Conservation (phyloP, 2,329 filamentous ascomycete genomes). For the Onygena corvina region DNA sequence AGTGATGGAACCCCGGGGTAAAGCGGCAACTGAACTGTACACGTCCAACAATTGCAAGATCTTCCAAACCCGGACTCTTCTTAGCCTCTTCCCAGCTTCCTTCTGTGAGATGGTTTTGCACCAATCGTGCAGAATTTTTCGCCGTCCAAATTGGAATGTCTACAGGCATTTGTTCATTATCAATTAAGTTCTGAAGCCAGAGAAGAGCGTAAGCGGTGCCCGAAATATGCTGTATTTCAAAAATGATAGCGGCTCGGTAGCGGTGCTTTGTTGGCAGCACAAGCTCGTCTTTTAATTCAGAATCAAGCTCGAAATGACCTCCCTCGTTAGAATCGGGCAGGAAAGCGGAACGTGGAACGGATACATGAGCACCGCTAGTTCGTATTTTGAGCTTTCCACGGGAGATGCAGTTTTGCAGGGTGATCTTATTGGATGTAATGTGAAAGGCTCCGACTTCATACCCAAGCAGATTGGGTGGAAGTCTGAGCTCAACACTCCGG, state of each 20-base stretch:
- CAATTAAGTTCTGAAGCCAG: conserved; percentile 76
- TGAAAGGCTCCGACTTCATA: conserved; percentile 96
- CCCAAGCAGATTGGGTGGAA: conserved; percentile 75
- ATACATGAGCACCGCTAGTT: conserved; percentile 72
- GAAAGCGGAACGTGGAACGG: conserved; percentile 53
- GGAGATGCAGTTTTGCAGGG: conserved; percentile 50
- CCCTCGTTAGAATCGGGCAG: conserved; percentile 43
- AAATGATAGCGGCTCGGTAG: conserved; percentile 78
- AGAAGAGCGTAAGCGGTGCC: conserved; percentile 65
- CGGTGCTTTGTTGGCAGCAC: conserved; percentile 80
- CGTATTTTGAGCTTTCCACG: conserved; percentile 59
- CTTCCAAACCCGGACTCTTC: conserved; percentile 56
- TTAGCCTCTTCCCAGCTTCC: conserved; percentile 51
- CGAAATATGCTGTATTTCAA: conserved; percentile 71
- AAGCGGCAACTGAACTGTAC: conserved; percentile 70
- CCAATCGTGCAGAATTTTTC: conserved; percentile 59
- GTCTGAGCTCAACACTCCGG: conserved; percentile 71
- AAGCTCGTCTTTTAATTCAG: conserved; percentile 43
- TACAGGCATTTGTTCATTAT: conserved; percentile 64
- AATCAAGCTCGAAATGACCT: conserved; percentile 47
- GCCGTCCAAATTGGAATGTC: conserved; percentile 89
- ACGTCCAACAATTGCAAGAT: conserved; percentile 68
- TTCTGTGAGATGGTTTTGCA: conserved; percentile 85
- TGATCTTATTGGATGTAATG: conserved; percentile 61
- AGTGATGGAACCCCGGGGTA: conserved; percentile 78